Conservation (phyloP, 768 basidiomycete species). For the Cubamyces lactineus region DNA sequence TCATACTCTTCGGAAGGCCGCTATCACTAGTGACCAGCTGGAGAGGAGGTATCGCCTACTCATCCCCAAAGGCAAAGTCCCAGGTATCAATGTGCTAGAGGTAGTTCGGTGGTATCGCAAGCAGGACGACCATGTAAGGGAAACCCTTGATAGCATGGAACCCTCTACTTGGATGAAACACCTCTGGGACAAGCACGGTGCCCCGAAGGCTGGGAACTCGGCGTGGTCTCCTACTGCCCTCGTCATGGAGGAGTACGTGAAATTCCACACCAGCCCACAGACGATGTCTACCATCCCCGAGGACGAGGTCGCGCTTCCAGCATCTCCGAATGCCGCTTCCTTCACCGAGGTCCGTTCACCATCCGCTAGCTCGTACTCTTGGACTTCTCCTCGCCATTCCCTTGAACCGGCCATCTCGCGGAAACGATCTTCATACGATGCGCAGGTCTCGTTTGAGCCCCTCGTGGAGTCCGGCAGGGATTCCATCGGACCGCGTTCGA, state of each 20-base stretch:
- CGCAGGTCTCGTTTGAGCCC: conserved; percentile 62
- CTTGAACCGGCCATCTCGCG: conserved; percentile 44
- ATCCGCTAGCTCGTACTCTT: conserved; percentile 33
- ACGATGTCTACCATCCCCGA: conserved; percentile 52
- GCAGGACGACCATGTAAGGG: conserved; percentile 49
- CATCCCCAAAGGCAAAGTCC: conserved; percentile 35
- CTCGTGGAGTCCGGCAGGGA: conserved; percentile 48
- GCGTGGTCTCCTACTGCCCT: conserved; percentile 68
- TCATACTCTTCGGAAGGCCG: conserved; percentile 63
- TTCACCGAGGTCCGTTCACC: conserved; percentile 28
- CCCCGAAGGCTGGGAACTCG: conserved; percentile 33
- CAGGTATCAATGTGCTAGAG: conserved; percentile 51
- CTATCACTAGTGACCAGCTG: conserved; percentile 67
- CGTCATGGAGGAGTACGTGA: conserved; percentile 67
- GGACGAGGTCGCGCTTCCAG: conserved; percentile 30
- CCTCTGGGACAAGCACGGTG: conserved; percentile 51
- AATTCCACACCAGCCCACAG: conserved; percentile 41
- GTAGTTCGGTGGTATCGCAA: conserved; percentile 64
- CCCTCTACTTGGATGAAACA: conserved; percentile 78
- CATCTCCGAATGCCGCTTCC: conserved; percentile 20
- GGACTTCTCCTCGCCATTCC: conserved; percentile 43
- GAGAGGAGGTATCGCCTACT: conserved; percentile 65
- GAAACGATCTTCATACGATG: conserved; percentile 47
- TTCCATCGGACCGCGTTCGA: conserved; percentile 50
- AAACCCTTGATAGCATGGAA: conserved; percentile 64